Evolutionary conservation across 1,284 basidiomycete species (phyloP).

Genomic region (Boletus nobilissimus): DNA sequence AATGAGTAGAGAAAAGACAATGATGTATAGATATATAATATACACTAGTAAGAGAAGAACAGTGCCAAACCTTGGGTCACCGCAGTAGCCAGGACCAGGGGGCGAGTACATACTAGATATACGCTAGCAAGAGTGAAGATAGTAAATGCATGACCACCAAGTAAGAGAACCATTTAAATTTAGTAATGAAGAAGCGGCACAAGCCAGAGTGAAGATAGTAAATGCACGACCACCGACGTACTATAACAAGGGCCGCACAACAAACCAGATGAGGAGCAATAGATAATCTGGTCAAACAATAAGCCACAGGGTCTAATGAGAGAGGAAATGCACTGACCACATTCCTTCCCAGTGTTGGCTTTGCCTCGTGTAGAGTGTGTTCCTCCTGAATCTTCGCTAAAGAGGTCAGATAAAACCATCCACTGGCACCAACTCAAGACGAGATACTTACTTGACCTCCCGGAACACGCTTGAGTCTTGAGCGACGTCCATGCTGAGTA

Average conservation of each 20-base stretch:
- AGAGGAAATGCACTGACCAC: conserved; percentile 59
- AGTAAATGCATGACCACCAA: too few species aligned
- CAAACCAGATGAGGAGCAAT: conserved; percentile 28
- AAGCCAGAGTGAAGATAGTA: conserved; percentile 48
- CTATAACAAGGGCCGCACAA: conserved; percentile 41
- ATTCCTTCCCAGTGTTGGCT: conserved; percentile 93
- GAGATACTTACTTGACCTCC: conserved; percentile 90
- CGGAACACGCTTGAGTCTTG: conserved; percentile 98
- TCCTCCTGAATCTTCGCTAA: conserved; percentile 94
- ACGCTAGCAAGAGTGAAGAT: too few species aligned
- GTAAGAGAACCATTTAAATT: too few species aligned
- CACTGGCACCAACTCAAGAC: neutral
- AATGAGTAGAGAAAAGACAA: too few species aligned
- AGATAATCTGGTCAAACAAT: too few species aligned
- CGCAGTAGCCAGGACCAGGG: too few species aligned
- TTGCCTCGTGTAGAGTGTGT: conserved; percentile 91
- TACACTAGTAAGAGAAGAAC: conserved; percentile 49
- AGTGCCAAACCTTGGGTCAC: too few species aligned
- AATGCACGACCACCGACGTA: conserved; percentile 43
- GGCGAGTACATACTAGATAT: too few species aligned
- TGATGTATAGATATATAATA: too few species aligned
- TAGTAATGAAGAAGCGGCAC: conserved; percentile 53
- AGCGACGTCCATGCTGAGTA: conserved; percentile 93
- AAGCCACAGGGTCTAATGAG: conserved; percentile 12
- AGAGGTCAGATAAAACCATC: conserved; percentile 23